phyloP scores from a whole-genome alignment of 179 eudicot genomes.

The Beta lomatogona region DNA sequence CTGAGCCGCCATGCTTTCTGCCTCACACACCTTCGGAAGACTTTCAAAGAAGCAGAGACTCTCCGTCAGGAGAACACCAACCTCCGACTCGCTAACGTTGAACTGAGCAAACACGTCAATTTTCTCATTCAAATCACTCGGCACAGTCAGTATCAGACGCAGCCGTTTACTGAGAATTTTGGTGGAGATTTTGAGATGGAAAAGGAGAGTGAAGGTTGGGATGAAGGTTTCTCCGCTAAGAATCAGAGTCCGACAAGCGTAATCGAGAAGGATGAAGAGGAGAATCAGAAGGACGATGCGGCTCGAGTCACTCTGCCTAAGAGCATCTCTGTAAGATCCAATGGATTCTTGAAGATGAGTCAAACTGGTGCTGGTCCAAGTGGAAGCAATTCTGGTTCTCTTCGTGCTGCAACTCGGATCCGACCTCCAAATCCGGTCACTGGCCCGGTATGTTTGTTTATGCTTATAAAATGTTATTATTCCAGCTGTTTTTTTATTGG shows the following conservation, averaged over 20 bases:
- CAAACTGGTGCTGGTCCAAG: constrained; percentile 17
- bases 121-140: constrained; percentile 43
- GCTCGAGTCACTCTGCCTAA: constrained; percentile 61
- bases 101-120: constrained; percentile 47
- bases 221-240: constrained; percentile 19
- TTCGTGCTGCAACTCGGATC: constrained; percentile 20
- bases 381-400: constrained; percentile 28
- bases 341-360: constrained; percentile 55
- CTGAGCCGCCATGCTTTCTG: constrained; percentile 52
- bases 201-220: constrained; percentile 15
- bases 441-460: constrained; percentile 30
- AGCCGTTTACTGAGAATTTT: constrained; percentile 24
- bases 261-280: constrained; percentile 27
- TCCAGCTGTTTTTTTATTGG: not conserved
- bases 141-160: constrained; percentile 18
- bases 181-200: constrained; percentile 18
- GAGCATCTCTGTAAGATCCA: constrained; percentile 84
- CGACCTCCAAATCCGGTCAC: constrained; percentile 23
- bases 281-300: constrained; percentile 27
- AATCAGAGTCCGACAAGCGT: constrained; percentile 25
- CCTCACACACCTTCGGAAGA: constrained; percentile 55
- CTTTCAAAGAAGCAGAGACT: constrained; percentile 56
- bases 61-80: constrained; percentile 70
- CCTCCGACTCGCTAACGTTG: constrained; percentile 59
- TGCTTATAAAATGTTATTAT: not conserved